Base-by-base conservation (phyloP, 257 asterid species). In the Schizonepeta tenuifolia region DNA sequence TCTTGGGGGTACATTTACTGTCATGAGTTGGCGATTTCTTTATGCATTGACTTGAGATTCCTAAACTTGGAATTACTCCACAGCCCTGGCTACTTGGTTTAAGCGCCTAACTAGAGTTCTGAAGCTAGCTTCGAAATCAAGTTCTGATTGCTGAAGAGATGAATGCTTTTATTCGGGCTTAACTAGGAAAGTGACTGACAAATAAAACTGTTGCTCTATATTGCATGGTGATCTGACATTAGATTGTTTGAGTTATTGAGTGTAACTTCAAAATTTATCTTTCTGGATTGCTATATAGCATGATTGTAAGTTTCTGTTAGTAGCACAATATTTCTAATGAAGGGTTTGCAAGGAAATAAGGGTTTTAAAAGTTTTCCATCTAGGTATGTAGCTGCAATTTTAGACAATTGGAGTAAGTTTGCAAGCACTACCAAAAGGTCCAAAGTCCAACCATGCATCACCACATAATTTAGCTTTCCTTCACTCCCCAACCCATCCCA, bases 211-310 rank as follows among this genome's bases (percentile, higher is more conserved):
- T 24, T 24, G 26, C 26, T 24, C 26, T 24, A 2, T 24, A 24
- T 24, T 24, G 26, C 26, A 24, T 24, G 26, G 26, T 24, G 26
- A 24, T 24, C 26, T 24, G 26, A 24, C 26, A 24, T 24, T 24
- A 24, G 1, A 24, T 24, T 24, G 1, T 1, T 24, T 24, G 26
- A 24, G 26, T 24, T 24, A 24, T 24, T 24, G 26, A 24, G 26
- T 24, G 26, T 24, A 1, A 24, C 26, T 24, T 24, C 26, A 2
- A 24, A 1, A 24, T 24, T 24, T 24, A 24, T 2, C 26, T 24
- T 24, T 66, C n/a, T 26, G 57, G 38, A 46, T 53, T 76, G 66
- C 60, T 24, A 28, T 76, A 44, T n/a, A n/a, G n/a, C n/a, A n/a
- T n/a, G n/a, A n/a, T n/a, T n/a, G n/a, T n/a, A n/a, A n/a, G n/a